phyloP scores from a whole-genome alignment of 495 filamentous ascomycete genomes.

The Neurospora sp. region DNA sequence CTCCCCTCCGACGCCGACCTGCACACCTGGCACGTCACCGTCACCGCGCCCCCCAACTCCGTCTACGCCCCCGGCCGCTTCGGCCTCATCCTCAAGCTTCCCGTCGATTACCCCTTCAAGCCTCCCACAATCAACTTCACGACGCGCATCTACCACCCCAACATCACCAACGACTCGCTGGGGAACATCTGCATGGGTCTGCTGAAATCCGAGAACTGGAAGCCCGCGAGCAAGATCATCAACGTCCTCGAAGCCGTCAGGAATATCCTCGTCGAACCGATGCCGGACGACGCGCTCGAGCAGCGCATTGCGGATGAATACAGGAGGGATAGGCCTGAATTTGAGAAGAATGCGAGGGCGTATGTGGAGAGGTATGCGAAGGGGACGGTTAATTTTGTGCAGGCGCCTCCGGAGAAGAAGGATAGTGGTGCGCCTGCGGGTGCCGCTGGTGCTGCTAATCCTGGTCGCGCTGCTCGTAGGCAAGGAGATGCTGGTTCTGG shows the following conservation, averaged over 20 bases:
- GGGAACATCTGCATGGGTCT: constrained; percentile 88
- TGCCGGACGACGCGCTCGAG: constrained; percentile 93
- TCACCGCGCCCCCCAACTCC: constrained; percentile 64
- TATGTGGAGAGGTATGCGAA: constrained; percentile 74
- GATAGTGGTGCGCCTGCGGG: not conserved
- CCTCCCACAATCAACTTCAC: constrained; percentile 76
- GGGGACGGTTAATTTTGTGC: constrained; percentile 20
- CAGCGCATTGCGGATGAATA: constrained; percentile 76
- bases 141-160: constrained; percentile 97
- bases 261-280: constrained; percentile 70
- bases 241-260: constrained; percentile 73
- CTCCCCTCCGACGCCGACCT: constrained; percentile 65
- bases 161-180: constrained; percentile 84
- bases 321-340: constrained; percentile 58
- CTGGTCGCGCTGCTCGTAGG: not conserved
- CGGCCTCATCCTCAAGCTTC: constrained; percentile 64
- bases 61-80: constrained; percentile 73
- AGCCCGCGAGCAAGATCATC: constrained; percentile 69
- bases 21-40: constrained; percentile 70
- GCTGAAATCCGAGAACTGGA: constrained; percentile 87
- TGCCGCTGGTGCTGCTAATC: not conserved
- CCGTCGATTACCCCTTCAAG: constrained; percentile 89
- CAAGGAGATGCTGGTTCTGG: not conserved
- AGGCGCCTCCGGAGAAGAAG: not conserved
- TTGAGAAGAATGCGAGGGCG: constrained; percentile 72